Conservation (phyloP, 371 early-diverging fungal species). For the Rhizopus stolonifer region DNA sequence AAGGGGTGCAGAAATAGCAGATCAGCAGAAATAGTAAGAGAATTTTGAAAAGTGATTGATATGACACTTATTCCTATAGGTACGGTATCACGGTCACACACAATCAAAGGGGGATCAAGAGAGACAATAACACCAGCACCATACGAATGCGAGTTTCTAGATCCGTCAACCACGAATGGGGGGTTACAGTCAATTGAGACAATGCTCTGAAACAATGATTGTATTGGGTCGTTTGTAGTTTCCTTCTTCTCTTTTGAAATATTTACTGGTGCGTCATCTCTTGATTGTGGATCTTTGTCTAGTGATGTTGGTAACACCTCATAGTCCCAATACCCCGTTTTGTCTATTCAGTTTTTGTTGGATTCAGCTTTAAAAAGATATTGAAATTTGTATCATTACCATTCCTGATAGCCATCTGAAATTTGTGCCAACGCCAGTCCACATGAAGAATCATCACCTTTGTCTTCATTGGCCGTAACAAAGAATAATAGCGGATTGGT, state of each 20-base stretch:
- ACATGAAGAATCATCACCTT: conserved; percentile 74
- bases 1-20: conserved; percentile 77
- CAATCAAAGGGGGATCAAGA: conserved; percentile 65
- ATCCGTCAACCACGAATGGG: conserved; percentile 73
- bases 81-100: conserved; percentile 81
- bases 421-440: conserved; percentile 83
- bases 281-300: background rate
- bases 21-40: conserved; percentile 70
- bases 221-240: conserved; percentile 7
- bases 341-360: conserved; percentile 31
- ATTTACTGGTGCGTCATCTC: background rate
- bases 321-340: conserved; percentile 84
- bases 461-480: conserved; percentile 64
- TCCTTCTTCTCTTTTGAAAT: background rate
- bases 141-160: conserved; percentile 58
- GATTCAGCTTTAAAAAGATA: background rate
- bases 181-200: conserved; percentile 69
- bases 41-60: conserved; percentile 75
- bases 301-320: conserved; percentile 53
- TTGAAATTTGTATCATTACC: conserved; percentile 39
- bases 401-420: conserved; percentile 77
- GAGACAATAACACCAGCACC: conserved; percentile 85
- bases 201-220: conserved; percentile 28
- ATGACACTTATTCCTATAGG: conserved; percentile 77
- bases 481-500: conserved; percentile 74